Evolutionary conservation across 495 filamentous ascomycete species (phyloP).

Genomic region (Penicillium turbatum): DNA sequence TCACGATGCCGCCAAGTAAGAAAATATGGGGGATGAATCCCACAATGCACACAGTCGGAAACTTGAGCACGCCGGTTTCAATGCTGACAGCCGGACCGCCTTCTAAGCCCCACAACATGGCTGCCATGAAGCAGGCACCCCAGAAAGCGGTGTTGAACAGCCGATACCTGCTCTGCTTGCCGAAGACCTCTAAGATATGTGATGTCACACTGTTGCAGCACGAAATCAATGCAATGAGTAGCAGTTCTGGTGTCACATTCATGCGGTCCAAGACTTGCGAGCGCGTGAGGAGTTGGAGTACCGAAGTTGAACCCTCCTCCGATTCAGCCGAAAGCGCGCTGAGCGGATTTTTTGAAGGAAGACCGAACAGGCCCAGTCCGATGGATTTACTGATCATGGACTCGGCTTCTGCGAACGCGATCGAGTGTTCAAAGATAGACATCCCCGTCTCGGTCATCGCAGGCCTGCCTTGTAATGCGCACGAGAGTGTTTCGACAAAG

Average conservation of each 20-base stretch:
- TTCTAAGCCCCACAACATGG: constrained; percentile 67
- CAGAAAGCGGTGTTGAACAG: constrained; percentile 83
- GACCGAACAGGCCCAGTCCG: constrained; percentile 62
- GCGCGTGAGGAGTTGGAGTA: constrained; percentile 38
- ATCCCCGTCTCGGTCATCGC: constrained; percentile 85
- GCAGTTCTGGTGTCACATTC: constrained; percentile 85
- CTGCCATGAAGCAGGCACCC: constrained; percentile 81
- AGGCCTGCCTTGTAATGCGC: constrained; percentile 80
- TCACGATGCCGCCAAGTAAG: constrained; percentile 69
- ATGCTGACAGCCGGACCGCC: constrained; percentile 48
- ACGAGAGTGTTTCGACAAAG: constrained; percentile 81
- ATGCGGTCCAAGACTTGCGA: constrained; percentile 49
- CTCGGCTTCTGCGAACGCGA: constrained; percentile 95
- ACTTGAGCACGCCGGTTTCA: constrained; percentile 58
- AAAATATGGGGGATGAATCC: constrained; percentile 91
- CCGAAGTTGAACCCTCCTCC: constrained; percentile 22
- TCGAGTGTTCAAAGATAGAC: constrained; percentile 93
- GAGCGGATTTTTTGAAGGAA: constrained; percentile 34
- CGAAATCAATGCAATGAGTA: constrained; percentile 83
- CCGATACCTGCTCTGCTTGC: constrained; percentile 70
- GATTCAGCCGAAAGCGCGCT: constrained; percentile 17
- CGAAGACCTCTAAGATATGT: constrained; percentile 73
- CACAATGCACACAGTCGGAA: constrained; percentile 91
- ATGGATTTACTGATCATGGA: constrained; percentile 72
- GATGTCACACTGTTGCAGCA: constrained; percentile 84